phyloP scores from a whole-genome alignment of 2,329 filamentous ascomycete species.

The Sporothrix pallida region DNA sequence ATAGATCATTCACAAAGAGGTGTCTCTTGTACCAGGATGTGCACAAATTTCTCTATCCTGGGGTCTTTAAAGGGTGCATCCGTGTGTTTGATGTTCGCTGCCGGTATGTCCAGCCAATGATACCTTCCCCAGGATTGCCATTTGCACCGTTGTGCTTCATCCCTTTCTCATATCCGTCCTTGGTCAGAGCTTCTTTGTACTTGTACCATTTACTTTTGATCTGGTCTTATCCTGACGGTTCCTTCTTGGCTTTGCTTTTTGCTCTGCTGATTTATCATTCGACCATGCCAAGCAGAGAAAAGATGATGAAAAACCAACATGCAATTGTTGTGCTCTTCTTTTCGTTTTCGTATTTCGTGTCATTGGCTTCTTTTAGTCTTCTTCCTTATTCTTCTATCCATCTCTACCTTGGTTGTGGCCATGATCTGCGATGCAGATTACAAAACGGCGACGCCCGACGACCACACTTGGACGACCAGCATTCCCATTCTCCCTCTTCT shows the following conservation, averaged over 20 bases:
- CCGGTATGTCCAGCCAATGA: neutral
- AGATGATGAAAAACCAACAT: neutral
- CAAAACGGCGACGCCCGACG: slow-evolving; percentile 5
- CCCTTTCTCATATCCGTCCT: neutral
- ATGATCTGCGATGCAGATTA: slow-evolving; percentile 14
- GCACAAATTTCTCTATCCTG: neutral
- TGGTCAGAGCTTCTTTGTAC: neutral
- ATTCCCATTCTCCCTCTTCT: neutral
- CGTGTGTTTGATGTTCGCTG: slow-evolving; percentile 1
- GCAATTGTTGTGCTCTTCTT: neutral
- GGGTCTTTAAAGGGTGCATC: neutral
- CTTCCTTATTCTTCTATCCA: neutral
- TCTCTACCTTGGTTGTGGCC: neutral
- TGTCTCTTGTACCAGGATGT: no score
- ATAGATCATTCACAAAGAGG: no score
- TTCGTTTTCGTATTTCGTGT: neutral
- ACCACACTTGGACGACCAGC: neutral
- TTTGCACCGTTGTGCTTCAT: neutral
- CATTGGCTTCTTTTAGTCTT: neutral
- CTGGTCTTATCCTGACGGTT: neutral
- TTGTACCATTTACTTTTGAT: neutral
- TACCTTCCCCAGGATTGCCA: neutral
- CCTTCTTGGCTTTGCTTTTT: neutral
- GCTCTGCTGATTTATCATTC: neutral
- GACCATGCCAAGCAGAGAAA: neutral